phyloP scores from a whole-genome alignment of 1,139 yeast genomes.

The Pichia norvegensis region DNA sequence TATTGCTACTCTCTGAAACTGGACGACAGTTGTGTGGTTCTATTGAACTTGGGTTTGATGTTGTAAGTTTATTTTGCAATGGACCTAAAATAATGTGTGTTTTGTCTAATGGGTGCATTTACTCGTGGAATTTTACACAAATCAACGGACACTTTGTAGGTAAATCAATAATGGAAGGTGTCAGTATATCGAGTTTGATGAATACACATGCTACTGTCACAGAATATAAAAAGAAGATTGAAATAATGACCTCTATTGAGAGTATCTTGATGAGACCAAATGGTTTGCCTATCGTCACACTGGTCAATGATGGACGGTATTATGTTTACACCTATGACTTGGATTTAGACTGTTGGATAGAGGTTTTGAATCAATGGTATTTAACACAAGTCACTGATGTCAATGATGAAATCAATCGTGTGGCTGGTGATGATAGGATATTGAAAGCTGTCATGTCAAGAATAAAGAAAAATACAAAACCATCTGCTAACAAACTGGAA shows the following conservation, averaged over 20 bases:
- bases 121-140: constrained; percentile 37
- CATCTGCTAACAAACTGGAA: background rate
- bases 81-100: constrained; percentile 48
- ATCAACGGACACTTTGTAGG: constrained; percentile 15
- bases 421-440: constrained; percentile 1
- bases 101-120: constrained; percentile 42
- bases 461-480: background rate
- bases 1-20: constrained; percentile 63
- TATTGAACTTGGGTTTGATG: constrained; percentile 55
- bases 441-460: constrained; percentile 2
- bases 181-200: constrained; percentile 47
- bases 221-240: constrained; percentile 21
- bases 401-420: background rate
- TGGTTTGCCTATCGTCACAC: constrained; percentile 38
- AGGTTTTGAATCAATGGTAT: constrained; percentile 44
- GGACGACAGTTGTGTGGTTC: constrained; percentile 46
- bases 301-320: constrained; percentile 26
- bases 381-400: constrained; percentile 13
- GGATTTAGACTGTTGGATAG: constrained; percentile 40
- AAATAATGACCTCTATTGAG: constrained; percentile 19
- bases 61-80: constrained; percentile 44
- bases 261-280: constrained; percentile 22
- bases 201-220: constrained; percentile 31
- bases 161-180: constrained; percentile 32
- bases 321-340: constrained; percentile 34